Base-by-base conservation (phyloP, 2,329 filamentous ascomycete genomes). In the Diaporthe caulivora region DNA sequence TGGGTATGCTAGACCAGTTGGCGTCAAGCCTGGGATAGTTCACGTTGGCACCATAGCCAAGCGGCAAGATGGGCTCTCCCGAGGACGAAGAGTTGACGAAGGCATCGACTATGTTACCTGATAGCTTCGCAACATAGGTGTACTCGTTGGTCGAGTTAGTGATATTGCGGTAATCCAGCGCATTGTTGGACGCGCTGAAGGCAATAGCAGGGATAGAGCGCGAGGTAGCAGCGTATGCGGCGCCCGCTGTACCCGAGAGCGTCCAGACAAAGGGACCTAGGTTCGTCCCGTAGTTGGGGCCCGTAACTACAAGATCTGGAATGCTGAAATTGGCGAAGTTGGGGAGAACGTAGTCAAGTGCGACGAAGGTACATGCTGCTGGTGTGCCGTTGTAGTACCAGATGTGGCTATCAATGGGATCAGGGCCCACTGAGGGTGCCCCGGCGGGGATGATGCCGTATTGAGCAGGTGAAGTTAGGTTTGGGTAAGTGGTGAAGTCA, bases 381-480 rank as follows among this genome's bases (percentile, higher is more conserved):
- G 89, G 87, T 0, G 88, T 91, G 29, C 89, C 88, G 70, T 90
- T 89, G 80, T 90, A 91, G 78, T 91, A 90, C 87, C 87, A 91
- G 75, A 91, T 88, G 74, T 88, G 84, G 69, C 82, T 81, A 72
- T 90, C 87, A 26, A 80, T 78, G 17, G 87, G 88, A 76, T 90
- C 88, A 21, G 80, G 82, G 58, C 89, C 89, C 31, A 88, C 76
- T 0, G 86, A 85, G 4, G 86, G 86, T 0, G 84, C 81, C 7
- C 87, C 87, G 3, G 83, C 80, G 49, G 85, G 84, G 47, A 89
- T 78, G 49, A 87, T 80, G n/a, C 42, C 29, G 8, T 70, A 89
- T 72, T 88, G 83, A 0, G 83, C 82, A 54, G 84, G 78, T 1
- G 77, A 71, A 5, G 82, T 82, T 53, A 88, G 81, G 42, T 83